Percentiles rank a stretch among this genome's conserved stretches.
phyloP scores from a whole-genome alignment of 192 early-diverging fungal species.

The Coemansia sp. region DNA sequence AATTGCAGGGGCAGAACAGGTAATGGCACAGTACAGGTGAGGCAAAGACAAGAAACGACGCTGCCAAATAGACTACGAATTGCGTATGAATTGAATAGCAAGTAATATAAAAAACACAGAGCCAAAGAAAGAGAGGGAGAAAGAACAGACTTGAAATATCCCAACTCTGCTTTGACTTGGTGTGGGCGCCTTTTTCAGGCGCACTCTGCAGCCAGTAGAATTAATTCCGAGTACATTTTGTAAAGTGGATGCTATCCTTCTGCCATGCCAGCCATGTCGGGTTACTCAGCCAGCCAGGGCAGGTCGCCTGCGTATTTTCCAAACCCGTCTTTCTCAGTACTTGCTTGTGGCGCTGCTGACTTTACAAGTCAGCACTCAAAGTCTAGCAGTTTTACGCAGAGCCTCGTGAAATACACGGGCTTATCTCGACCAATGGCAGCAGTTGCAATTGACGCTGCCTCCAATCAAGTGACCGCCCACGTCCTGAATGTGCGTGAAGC shows the following conservation, averaged over 20 bases:
- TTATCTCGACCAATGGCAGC: slow-evolving; percentile 4
- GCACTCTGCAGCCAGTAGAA: not conserved
- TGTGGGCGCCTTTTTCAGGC: not conserved
- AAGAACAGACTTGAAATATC: not conserved
- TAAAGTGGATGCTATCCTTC: too few relatives aligned
- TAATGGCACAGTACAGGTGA: not conserved
- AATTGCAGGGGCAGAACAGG: not conserved
- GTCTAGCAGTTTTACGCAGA: not conserved
- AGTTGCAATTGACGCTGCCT: not conserved
- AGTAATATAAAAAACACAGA: not conserved
- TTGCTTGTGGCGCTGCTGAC: not conserved
- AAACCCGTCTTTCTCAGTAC: not conserved
- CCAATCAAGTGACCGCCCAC: slow-evolving; percentile 1
- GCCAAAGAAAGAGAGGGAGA: not conserved
- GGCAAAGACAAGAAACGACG: not conserved
- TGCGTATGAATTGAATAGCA: not conserved
- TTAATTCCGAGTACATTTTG: not conserved
- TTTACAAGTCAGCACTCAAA: not conserved
- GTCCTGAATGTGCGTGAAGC: not conserved
- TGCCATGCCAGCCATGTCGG: not conserved
- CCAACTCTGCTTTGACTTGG: not conserved
- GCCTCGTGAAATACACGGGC: not conserved
- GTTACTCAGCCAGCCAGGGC: not conserved
- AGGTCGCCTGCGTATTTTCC: not conserved
- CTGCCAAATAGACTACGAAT: not conserved